Percentiles rank a stretch among this genome's conserved stretches.
Evolutionary conservation across 257 asterid genomes (phyloP).

Genomic region (Paulownia fortunei): DNA sequence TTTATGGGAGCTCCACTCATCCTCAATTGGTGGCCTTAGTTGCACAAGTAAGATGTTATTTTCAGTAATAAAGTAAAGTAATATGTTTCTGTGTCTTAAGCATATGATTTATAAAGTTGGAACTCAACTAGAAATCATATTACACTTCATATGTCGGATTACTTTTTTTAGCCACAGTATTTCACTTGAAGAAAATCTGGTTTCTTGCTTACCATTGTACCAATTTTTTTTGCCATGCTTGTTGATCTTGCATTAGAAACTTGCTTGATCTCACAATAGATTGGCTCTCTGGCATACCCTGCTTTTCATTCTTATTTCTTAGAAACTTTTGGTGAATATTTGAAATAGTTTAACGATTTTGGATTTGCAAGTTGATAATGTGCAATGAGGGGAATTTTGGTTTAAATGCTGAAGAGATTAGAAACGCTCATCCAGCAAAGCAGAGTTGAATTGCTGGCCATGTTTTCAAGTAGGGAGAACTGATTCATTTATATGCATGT

Average conservation of each 20-base stretch:
- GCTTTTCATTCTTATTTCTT: neutral
- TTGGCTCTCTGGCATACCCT: constrained; percentile 4
- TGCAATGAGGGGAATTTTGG: neutral
- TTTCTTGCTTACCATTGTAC: neutral
- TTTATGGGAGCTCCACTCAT: constrained; percentile 70
- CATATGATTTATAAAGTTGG: constrained; percentile 12
- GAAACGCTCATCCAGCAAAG: neutral
- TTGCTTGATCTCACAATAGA: neutral
- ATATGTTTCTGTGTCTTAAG: constrained; percentile 16
- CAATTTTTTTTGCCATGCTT: neutral
- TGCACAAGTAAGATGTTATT: constrained; percentile 76
- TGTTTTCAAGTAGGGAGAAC: neutral
- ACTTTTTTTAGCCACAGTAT: constrained; percentile 2
- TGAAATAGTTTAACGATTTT: neutral
- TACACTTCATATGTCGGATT: neutral
- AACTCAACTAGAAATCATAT: constrained; percentile 14
- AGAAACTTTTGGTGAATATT: neutral
- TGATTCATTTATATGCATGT: neutral
- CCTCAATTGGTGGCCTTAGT: constrained; percentile 93
- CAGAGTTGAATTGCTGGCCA: neutral
- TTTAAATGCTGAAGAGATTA: constrained; percentile 7
- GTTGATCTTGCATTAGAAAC: constrained; percentile 17
- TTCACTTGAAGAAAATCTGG: constrained; percentile 15
- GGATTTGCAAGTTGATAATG: constrained; percentile 9
- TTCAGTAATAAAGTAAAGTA: constrained; percentile 22